Evolutionary conservation across 2,329 filamentous ascomycete genomes (phyloP).

Genomic region (Neofusicoccum sp.): DNA sequence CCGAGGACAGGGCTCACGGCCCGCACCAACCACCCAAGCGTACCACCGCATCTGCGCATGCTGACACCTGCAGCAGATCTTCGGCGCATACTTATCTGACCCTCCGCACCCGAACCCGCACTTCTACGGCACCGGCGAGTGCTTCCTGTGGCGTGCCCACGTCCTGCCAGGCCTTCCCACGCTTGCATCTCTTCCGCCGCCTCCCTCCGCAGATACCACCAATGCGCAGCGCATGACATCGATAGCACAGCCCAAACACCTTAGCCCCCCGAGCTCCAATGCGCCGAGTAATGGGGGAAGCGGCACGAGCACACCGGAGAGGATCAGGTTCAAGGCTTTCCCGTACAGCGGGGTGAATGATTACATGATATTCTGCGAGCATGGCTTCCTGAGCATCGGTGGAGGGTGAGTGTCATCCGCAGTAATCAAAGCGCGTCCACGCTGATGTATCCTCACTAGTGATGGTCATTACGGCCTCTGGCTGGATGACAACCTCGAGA

Average conservation of each 20-base stretch:
- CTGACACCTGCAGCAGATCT: slow-evolving; percentile 54
- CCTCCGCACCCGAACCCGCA: slow-evolving; percentile 76
- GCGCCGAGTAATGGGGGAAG: slow-evolving; percentile 36
- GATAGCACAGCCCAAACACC: slow-evolving; percentile 37
- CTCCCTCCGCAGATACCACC: slow-evolving; percentile 68
- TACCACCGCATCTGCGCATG: background rate
- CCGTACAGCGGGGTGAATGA: slow-evolving; percentile 96
- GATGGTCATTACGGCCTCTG: slow-evolving; percentile 93
- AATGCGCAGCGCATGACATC: slow-evolving; percentile 65
- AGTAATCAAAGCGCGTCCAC: too few species aligned
- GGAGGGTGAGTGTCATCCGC: slow-evolving; percentile 59
- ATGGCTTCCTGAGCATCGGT: slow-evolving; percentile 80
- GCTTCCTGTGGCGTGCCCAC: slow-evolving; percentile 84
- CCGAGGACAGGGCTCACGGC: background rate
- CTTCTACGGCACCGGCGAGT: slow-evolving; percentile 96
- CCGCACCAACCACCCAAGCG: too few species aligned
- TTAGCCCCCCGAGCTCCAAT: slow-evolving; percentile 34
- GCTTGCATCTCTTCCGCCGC: slow-evolving; percentile 64
- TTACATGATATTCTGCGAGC: slow-evolving; percentile 93
- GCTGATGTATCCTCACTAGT: slow-evolving; percentile 28
- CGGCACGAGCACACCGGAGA: slow-evolving; percentile 64
- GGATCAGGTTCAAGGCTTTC: slow-evolving; percentile 94
- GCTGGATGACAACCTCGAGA: slow-evolving; percentile 83
- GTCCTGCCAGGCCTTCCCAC: slow-evolving; percentile 59
- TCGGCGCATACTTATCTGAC: slow-evolving; percentile 94